These are phyloP conservation scores for Kuraishia molischiana DNA, from an alignment of 805 yeast species.

Conservation along the genomic window DNA sequence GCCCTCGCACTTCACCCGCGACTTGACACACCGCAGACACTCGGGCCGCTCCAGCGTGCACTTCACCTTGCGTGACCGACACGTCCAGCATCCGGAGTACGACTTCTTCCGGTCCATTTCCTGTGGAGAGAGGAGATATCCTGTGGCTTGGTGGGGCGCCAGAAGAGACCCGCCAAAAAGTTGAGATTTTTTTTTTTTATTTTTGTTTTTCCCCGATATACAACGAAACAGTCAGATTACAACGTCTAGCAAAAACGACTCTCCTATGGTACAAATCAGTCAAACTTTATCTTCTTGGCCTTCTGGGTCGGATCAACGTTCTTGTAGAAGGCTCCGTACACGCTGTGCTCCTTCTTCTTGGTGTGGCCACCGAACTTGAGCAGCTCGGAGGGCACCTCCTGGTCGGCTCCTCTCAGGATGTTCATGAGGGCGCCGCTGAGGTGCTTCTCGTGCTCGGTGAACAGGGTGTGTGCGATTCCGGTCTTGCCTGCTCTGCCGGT, in stretches of 20 bases:
- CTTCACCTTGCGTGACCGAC: conserved; percentile 41
- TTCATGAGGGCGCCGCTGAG: conserved; percentile 90
- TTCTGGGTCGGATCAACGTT: conserved; percentile 78
- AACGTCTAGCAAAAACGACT: too few species aligned
- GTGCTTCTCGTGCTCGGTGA: conserved; percentile 95
- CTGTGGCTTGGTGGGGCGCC: neutral
- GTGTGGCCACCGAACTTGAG: conserved; percentile 96
- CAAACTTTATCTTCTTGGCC: conserved; percentile 87
- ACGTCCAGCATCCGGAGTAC: conserved; percentile 48
- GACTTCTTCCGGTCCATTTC: conserved; percentile 53
- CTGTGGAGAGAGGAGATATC: neutral
- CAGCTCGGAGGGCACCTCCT: conserved; percentile 90
- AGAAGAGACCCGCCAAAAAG: neutral
- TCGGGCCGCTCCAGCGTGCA: conserved; percentile 38
- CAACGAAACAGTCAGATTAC: too few species aligned
- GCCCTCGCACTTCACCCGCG: conserved; percentile 36
- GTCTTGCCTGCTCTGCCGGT: conserved; percentile 96
- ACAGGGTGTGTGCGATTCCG: conserved; percentile 90
- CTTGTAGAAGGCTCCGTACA: conserved; percentile 96
- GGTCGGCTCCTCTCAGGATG: conserved; percentile 88
- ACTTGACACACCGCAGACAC: conserved; percentile 36
- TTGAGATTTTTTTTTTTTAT: too few species aligned
- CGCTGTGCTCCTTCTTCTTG: conserved; percentile 93
- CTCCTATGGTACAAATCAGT: too few species aligned
- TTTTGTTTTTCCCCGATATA: too few species aligned